phyloP scores from a whole-genome alignment of 2,329 filamentous ascomycete genomes.

The Talaromyces sp. region DNA sequence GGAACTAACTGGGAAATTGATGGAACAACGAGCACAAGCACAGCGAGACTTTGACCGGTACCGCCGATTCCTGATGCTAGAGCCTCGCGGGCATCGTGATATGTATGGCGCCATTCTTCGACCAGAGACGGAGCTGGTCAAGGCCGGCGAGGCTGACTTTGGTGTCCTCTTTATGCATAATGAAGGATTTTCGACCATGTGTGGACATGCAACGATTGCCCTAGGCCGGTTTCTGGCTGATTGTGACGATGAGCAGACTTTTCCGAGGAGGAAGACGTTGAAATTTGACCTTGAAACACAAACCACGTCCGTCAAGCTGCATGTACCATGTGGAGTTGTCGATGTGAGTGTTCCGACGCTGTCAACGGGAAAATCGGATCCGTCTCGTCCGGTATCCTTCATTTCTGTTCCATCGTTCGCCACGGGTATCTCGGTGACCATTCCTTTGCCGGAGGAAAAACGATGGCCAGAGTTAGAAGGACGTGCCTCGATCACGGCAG shows the following conservation, averaged over 20 bases:
- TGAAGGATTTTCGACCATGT: slow-evolving; percentile 50
- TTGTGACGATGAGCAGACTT: slow-evolving; percentile 38
- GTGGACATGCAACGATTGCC: slow-evolving; percentile 52
- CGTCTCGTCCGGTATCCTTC: slow-evolving; percentile 2
- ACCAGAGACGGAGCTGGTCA: slow-evolving; percentile 42
- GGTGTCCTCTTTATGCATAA: slow-evolving; percentile 46
- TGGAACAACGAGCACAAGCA: slow-evolving; percentile 29
- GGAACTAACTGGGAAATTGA: slow-evolving; percentile 29
- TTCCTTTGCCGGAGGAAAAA: slow-evolving; percentile 16
- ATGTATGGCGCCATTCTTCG: slow-evolving; percentile 52
- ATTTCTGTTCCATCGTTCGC: slow-evolving; percentile 1
- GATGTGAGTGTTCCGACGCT: slow-evolving; percentile 39
- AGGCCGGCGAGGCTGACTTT: slow-evolving; percentile 29
- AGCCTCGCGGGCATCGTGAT: slow-evolving; percentile 49
- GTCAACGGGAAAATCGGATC: slow-evolving; percentile 25
- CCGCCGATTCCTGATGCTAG: slow-evolving; percentile 43
- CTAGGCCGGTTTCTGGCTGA: slow-evolving; percentile 46
- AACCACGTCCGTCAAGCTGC: slow-evolving; percentile 36
- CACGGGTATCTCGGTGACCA: background rate
- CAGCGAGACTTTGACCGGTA: slow-evolving; percentile 39
- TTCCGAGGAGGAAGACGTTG: background rate
- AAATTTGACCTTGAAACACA: slow-evolving; percentile 12
- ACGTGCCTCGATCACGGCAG: background rate
- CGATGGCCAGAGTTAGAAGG: background rate
- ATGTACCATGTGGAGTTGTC: slow-evolving; percentile 47